Evolutionary conservation across 805 yeast species (phyloP).

Genomic region (Suhomyces tanzawaensis): DNA sequence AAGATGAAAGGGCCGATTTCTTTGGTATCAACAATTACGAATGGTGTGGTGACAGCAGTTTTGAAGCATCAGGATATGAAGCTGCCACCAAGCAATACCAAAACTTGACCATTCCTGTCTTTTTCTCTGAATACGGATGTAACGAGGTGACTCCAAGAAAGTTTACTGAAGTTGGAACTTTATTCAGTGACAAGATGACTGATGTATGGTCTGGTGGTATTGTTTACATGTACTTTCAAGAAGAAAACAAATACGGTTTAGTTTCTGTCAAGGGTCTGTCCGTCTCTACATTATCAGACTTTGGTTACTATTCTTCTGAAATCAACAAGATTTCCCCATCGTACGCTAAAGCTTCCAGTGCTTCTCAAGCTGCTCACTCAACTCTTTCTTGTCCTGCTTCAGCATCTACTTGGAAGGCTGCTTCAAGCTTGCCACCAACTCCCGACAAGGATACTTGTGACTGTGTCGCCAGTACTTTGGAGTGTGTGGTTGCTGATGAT

Average conservation of each 20-base stretch:
- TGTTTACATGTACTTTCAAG: constrained; percentile 88
- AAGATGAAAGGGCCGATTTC: constrained; percentile 65
- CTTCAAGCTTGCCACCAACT: constrained; percentile 73
- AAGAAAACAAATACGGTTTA: constrained; percentile 77
- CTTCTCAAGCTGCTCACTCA: constrained; percentile 23
- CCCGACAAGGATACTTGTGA: constrained; percentile 64
- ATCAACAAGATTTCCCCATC: constrained; percentile 37
- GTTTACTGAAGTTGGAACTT: constrained; percentile 70
- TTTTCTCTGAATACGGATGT: constrained; percentile 90
- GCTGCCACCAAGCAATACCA: constrained; percentile 70
- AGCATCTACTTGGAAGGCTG: constrained; percentile 59
- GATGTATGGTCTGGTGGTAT: constrained; percentile 94
- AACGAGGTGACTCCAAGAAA: constrained; percentile 69
- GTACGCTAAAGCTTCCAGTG: constrained; percentile 39
- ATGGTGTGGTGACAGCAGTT: constrained; percentile 75
- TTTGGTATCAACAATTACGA: constrained; percentile 86
- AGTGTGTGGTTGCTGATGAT: constrained; percentile 58
- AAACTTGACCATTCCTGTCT: constrained; percentile 73
- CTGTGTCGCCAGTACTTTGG: constrained; percentile 55
- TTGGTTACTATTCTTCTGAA: constrained; percentile 32
- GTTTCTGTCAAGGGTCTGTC: constrained; percentile 46
- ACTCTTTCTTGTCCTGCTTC: constrained; percentile 62
- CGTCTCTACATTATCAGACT: constrained; percentile 21
- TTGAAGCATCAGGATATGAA: constrained; percentile 61
- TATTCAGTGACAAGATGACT: constrained; percentile 71